Conservation (phyloP, 768 basidiomycete genomes). For the Pulveroboletus sp. region DNA sequence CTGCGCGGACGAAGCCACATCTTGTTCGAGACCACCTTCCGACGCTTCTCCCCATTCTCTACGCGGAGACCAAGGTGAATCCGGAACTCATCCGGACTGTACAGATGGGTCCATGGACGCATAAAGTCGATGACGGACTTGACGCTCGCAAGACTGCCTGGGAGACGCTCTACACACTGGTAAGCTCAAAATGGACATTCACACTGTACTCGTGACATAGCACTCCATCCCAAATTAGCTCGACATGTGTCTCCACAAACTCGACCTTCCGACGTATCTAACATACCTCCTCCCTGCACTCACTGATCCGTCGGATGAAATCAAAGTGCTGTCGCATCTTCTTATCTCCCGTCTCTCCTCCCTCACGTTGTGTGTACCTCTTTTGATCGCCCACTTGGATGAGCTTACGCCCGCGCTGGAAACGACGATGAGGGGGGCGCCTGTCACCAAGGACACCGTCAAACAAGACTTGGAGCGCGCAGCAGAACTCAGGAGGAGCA, state of each 20-base stretch:
- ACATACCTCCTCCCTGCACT: conserved; percentile 77
- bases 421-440: conserved; percentile 84
- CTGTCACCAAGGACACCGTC: conserved; percentile 90
- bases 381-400: conserved; percentile 63
- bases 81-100: conserved; percentile 80
- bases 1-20: conserved; percentile 91
- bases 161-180: conserved; percentile 94
- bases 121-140: conserved; percentile 94
- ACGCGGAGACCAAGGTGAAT: conserved; percentile 80
- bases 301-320: conserved; percentile 87
- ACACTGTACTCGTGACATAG: neutral
- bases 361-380: conserved; percentile 42
- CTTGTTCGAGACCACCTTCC: conserved; percentile 82
- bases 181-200: conserved; percentile 34
- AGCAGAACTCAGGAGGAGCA: conserved; percentile 88
- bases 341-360: conserved; percentile 88
- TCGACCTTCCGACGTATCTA: conserved; percentile 86
- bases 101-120: conserved; percentile 96
- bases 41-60: conserved; percentile 73
- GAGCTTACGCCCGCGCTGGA: conserved; percentile 80
- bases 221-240: conserved; percentile 43
- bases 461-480: conserved; percentile 88
- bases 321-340: conserved; percentile 96
- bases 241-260: conserved; percentile 83
- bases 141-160: conserved; percentile 96